Conservation (phyloP, 2,329 filamentous ascomycete species). For the Phoma herbarum region DNA sequence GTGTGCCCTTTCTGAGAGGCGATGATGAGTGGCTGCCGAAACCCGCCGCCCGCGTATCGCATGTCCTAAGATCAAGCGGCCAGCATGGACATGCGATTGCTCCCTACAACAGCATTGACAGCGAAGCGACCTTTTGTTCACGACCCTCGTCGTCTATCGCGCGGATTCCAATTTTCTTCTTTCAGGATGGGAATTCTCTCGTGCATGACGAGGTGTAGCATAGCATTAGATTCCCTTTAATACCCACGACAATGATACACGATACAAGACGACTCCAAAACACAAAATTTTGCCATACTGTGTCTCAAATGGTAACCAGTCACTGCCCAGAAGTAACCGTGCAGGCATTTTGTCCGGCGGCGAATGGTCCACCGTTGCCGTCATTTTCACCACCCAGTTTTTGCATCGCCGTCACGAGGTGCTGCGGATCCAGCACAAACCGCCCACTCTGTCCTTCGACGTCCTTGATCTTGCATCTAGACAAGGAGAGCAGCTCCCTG, state of each 20-base stretch:
- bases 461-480: constrained; percentile 24
- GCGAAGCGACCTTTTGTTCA: background rate
- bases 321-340: background rate
- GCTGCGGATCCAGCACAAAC: constrained; percentile 16
- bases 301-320: background rate
- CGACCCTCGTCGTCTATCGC: background rate
- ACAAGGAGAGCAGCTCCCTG: constrained; percentile 20
- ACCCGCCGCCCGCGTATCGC: background rate
- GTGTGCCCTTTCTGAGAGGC: background rate
- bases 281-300: background rate
- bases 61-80: background rate
- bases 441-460: constrained; percentile 16
- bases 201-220: background rate
- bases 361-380: background rate
- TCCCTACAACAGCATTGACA: background rate
- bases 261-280: background rate
- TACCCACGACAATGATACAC: constrained; percentile 16
- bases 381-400: constrained; percentile 3
- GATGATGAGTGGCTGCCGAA: background rate
- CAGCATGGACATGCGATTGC: background rate
- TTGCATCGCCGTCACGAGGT: background rate
- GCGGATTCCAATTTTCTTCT: background rate
- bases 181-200: background rate
- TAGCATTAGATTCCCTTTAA: constrained; percentile 13
- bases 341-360: background rate